Evolutionary conservation across 2,329 filamentous ascomycete species (phyloP), one percentile per base, ranked within the genome.

Genomic region (Zasmidium citrigriseum): DNA sequence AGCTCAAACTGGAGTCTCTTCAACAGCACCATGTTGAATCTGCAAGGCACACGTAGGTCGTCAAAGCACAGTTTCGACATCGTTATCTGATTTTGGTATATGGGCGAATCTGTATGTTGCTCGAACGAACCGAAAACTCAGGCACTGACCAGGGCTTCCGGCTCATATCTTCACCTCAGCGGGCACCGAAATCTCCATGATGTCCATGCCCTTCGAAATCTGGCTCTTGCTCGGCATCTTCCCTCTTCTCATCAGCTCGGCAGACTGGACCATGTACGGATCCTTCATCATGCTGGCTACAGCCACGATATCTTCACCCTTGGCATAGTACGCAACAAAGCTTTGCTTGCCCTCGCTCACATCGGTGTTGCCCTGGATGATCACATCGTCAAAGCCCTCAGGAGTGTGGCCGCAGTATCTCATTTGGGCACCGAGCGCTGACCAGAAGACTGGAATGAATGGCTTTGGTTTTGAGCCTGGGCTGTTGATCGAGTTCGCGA

Each of bases 361-460:
- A 3, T 87, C 87, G 0, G 88, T 85, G 66, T 90, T 84, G 12
- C 93, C 93, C 52, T 89, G 84, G 11, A 99, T 67, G 1, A 98
- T 82, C 3, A 97, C 71, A 67, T 96, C 92, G 71, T 99, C 95
- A 79, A 86, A 98, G 0, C 93, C 93, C 54, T 85, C 84, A 0
- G 81, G 77, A 0, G 93, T 91, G 78, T 93, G 95, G 12, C 95
- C 95, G 71, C 92, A 96, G 80, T 99, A 99, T 47, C 95, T 86
- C 68, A 99, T 76, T 77, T 99, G 95, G 4, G 87, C 84, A 4
- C 93, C 91, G 4, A 99, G 79, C 0, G 95, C 95, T 1, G 91
- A 96, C 95, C 95, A 99, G 80, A 99, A 99, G 52, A 99, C 85
- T 0, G 95, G 95, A 58, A 95, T 93, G 76, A 96, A 97, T 2